phyloP scores from a whole-genome alignment of 305 asterid genomes.

The Fraxinus sp. region DNA sequence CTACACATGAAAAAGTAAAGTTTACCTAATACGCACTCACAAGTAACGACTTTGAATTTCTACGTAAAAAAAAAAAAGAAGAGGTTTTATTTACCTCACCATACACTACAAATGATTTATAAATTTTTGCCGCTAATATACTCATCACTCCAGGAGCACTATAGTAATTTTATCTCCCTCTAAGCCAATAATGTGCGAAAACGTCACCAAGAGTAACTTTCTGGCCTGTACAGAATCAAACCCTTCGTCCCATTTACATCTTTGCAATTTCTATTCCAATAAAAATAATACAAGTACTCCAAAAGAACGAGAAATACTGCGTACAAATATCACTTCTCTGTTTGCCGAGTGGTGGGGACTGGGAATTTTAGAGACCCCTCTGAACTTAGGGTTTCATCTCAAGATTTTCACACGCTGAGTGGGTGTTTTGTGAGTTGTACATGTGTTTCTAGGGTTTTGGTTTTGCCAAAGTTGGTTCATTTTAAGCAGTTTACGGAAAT shows the following conservation, averaged over 20 bases:
- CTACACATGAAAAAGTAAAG: too few relatives aligned
- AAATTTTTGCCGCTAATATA: neutral
- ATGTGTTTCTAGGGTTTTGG: slow-evolving; percentile 35
- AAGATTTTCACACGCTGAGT: neutral
- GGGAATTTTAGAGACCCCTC: slow-evolving; percentile 1
- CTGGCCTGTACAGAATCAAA: neutral
- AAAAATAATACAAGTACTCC: neutral
- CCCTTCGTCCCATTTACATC: neutral
- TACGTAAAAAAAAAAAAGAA: too few relatives aligned
- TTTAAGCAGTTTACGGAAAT: slow-evolving; percentile 31
- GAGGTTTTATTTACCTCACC: too few relatives aligned
- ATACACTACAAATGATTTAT: too few relatives aligned
- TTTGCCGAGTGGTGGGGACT: slow-evolving; percentile 8
- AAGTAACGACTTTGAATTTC: too few relatives aligned
- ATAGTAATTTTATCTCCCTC: neutral
- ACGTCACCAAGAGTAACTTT: neutral
- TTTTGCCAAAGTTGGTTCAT: slow-evolving; percentile 12
- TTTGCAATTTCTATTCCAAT: neutral
- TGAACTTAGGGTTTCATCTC: neutral
- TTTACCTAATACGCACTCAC: too few relatives aligned
- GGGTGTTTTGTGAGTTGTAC: neutral
- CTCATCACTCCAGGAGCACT: neutral
- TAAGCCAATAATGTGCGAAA: neutral
- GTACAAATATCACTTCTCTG: neutral
- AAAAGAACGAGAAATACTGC: neutral